Base-by-base conservation (phyloP, 805 yeast genomes). In the Cephaloascus fragrans region DNA sequence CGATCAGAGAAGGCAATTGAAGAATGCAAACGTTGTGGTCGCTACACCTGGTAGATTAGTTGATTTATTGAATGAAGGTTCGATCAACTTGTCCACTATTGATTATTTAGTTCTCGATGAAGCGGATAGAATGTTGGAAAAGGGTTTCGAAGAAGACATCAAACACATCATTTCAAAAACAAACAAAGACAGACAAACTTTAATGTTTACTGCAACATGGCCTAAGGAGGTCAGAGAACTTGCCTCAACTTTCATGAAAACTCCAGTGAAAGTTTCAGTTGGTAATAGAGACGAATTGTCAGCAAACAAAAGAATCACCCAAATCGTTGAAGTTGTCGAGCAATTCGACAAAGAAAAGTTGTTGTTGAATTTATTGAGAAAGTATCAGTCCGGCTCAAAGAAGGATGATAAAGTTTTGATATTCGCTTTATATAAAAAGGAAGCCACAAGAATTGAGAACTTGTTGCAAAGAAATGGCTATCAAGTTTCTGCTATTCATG, bases 121-220 rank as follows among this genome's bases (percentile, higher is more conserved):
- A 68, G 99, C 98, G 31, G 99, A 93, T 61, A 77, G 99, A 66
- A 90, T 93, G 97, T 74, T 93, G 43, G 98, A 93, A 60, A 93
- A 85, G 62, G 99, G 99, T 29, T 93, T 93, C 53, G 97, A 94
- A 64, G 94, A 90, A 57, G 98, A 90, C 61, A 90, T 93, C 55
- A 87, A 84, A 57, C 69, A 73, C 46, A 87, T 93, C 47, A 77
- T 93, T 55, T 74, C 81, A 35, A 65, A 69, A 41, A 71, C 86
- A 14, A 67, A 73, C 18, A 56, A 60, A 19, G 51, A 71, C 20
- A 72, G 97, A 65, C 97, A 90, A 62, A 93, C 98, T 0, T 71
- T 93, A 46, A 93, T 93, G 97, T 93, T 93, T 64, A 90, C 98
- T 8, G 99, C 99, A n/a, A 93, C 99, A 1, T 93, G 98, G 98